These are phyloP conservation scores for Microascus cirrosus DNA, from an alignment of 2,329 filamentous ascomycete species.

Conservation along the genomic window DNA sequence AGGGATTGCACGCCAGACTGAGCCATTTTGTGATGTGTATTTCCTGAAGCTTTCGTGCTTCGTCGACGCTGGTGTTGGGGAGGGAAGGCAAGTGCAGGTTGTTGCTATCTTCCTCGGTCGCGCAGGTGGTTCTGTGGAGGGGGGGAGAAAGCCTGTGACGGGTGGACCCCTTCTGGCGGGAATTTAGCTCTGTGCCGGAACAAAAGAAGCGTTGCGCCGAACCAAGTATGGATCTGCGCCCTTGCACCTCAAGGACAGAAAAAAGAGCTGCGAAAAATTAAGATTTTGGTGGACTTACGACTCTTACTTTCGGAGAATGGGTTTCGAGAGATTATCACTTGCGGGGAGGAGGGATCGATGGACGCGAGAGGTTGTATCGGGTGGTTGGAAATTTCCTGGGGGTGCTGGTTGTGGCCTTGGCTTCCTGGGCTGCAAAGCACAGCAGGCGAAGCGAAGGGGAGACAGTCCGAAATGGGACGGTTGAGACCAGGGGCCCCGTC, in stretches of 20 bases:
- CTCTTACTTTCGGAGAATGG: too few species aligned
- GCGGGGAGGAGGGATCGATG: background rate
- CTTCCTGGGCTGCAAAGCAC: background rate
- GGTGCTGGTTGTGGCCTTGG: background rate
- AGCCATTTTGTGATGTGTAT: conserved; percentile 44
- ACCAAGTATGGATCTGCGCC: background rate
- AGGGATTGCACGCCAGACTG: conserved; percentile 79
- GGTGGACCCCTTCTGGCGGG: background rate
- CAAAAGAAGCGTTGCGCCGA: background rate
- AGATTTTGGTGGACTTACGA: background rate
- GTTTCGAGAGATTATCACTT: background rate
- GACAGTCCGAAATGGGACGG: background rate
- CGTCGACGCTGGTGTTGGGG: background rate
- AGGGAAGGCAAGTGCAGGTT: background rate
- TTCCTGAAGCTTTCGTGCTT: background rate
- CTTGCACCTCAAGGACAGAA: background rate
- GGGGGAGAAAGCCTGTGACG: background rate
- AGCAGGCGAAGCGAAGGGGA: background rate
- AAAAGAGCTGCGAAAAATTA: background rate
- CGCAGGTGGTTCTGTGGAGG: background rate
- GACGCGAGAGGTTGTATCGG: background rate
- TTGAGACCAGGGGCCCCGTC: conserved; percentile 3
- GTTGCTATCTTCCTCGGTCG: background rate
- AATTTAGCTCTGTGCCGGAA: background rate
- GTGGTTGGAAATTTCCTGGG: conserved; percentile 4